These are phyloP conservation scores for Dioszegia aurantiaca DNA, from an alignment of 768 basidiomycete genomes.

Conservation along the genomic window DNA sequence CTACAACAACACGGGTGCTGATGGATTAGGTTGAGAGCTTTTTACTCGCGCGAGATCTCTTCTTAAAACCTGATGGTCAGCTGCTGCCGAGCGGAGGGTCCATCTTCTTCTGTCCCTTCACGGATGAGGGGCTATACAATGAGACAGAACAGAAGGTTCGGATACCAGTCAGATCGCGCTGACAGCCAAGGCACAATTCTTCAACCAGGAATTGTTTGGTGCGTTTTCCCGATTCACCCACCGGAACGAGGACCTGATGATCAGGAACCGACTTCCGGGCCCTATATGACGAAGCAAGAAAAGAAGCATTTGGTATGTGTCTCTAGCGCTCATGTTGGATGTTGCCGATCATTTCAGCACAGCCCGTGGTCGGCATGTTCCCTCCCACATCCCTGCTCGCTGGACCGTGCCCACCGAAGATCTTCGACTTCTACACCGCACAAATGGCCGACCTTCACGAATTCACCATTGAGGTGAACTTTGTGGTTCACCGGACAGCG, in stretches of 20 bases:
- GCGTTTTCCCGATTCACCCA: not conserved
- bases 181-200: slow-evolving; percentile 43
- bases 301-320: slow-evolving; percentile 47
- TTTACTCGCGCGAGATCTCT: slow-evolving; percentile 47
- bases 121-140: slow-evolving; percentile 43
- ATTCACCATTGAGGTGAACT: slow-evolving; percentile 44
- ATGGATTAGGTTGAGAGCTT: slow-evolving; percentile 47
- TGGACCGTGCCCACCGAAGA: slow-evolving; percentile 37
- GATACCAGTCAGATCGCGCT: not conserved
- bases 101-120: slow-evolving; percentile 48
- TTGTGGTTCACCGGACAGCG: slow-evolving; percentile 40
- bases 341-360: slow-evolving; percentile 27
- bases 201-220: slow-evolving; percentile 49
- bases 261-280: slow-evolving; percentile 43
- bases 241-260: not conserved
- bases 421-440: slow-evolving; percentile 49
- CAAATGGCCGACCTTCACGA: slow-evolving; percentile 40
- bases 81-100: slow-evolving; percentile 44
- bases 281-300: slow-evolving; percentile 37
- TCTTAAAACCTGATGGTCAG: slow-evolving; percentile 47
- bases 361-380: slow-evolving; percentile 51
- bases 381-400: slow-evolving; percentile 42
- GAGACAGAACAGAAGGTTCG: slow-evolving; percentile 50
- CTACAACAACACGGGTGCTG: not conserved
- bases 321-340: not conserved